These are phyloP conservation scores for Berkeleyomyces basicola DNA, from an alignment of 2,329 filamentous ascomycete genomes.

Conservation along the genomic window DNA sequence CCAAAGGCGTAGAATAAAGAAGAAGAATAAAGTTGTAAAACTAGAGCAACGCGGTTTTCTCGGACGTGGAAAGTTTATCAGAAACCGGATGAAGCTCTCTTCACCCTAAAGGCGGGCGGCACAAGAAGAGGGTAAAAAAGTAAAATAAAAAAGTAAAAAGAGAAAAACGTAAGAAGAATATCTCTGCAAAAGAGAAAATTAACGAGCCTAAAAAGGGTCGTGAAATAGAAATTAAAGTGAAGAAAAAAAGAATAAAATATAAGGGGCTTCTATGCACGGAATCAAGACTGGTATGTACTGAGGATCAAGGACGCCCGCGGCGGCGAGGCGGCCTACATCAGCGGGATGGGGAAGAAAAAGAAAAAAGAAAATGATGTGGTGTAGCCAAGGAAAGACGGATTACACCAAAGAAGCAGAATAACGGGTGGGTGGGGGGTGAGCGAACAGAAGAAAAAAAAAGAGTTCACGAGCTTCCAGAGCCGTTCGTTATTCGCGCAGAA, in stretches of 20 bases:
- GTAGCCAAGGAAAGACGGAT: neutral
- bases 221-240: neutral
- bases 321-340: neutral
- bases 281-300: constrained; percentile 1
- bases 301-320: neutral
- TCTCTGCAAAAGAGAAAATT: neutral
- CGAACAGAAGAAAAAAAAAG: neutral
- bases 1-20: neutral
- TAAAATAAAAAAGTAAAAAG: neutral
- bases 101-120: constrained; percentile 5
- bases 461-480: no score
- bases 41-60: neutral
- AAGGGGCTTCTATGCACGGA: neutral
- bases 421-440: no score
- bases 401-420: neutral
- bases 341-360: neutral
- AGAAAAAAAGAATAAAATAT: neutral
- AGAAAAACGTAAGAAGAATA: neutral
- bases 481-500: neutral
- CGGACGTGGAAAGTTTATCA: neutral
- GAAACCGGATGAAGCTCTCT: neutral
- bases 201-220: neutral
- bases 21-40: neutral
- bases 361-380: neutral
- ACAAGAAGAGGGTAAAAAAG: neutral